A percentile compares a stretch with the other conserved stretches of the same genome.
Evolutionary conservation across 139 green algal species (phyloP).

Genomic region (Chlorella sorokiniana): DNA sequence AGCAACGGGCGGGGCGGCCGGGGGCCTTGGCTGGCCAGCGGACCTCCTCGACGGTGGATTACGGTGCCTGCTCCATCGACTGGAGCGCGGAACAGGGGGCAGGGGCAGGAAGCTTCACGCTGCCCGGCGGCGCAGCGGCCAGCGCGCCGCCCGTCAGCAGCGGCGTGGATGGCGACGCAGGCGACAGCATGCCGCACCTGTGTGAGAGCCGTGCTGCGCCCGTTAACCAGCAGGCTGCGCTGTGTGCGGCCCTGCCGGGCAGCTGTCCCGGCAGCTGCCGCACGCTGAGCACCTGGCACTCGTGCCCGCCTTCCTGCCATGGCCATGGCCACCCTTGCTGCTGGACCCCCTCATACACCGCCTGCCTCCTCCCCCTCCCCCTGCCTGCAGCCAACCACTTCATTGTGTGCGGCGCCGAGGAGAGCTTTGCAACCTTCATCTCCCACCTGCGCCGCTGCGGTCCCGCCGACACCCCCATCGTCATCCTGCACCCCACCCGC

Average conservation of each 20-base stretch:
- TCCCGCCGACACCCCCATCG: constrained; percentile 37
- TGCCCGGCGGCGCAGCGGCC: background rate
- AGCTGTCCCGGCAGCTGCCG: too few relatives aligned
- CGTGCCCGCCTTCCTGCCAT: too few relatives aligned
- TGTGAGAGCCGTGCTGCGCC: too few relatives aligned
- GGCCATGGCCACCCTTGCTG: too few relatives aligned
- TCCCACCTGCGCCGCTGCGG: constrained; percentile 50
- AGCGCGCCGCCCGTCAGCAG: background rate
- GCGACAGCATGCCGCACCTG: background rate
- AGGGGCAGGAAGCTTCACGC: background rate
- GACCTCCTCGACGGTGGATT: background rate
- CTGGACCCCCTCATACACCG: too few relatives aligned
- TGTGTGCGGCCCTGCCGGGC: too few relatives aligned
- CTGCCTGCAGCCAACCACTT: constrained; percentile 51
- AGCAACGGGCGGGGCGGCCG: background rate
- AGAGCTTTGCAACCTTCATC: constrained; percentile 58
- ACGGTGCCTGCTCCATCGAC: constrained; percentile 12
- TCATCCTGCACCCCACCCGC: constrained; percentile 58
- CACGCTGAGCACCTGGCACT: too few relatives aligned
- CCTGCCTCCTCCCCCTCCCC: background rate
- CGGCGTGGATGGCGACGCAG: background rate
- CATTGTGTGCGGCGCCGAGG: constrained; percentile 59
- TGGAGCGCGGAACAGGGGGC: background rate
- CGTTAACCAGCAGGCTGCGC: too few relatives aligned
- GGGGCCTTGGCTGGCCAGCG: background rate